phyloP scores from a whole-genome alignment of 2,329 filamentous ascomycete species.

The Calcarisporium arbuscula region DNA sequence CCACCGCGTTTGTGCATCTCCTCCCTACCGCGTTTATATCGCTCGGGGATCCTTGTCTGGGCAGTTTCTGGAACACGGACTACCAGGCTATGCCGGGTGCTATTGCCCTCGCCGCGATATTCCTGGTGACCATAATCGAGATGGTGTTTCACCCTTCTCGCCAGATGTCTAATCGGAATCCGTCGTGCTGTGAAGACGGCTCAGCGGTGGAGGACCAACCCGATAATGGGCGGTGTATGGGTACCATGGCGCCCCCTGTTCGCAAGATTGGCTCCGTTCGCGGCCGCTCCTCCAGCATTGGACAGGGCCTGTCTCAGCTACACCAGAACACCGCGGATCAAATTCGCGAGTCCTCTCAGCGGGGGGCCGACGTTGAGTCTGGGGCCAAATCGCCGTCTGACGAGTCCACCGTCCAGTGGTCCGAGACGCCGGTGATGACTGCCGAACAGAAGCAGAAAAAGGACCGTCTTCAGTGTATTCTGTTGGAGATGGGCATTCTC shows the following conservation, averaged over 20 bases:
- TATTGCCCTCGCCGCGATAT: conserved; percentile 70
- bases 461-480: conserved; percentile 67
- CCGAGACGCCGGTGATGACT: conserved; percentile 20
- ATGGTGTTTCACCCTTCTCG: conserved; percentile 52
- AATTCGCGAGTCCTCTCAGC: background rate
- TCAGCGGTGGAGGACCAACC: conserved; percentile 7
- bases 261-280: conserved; percentile 25
- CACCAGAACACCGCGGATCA: conserved; percentile 12
- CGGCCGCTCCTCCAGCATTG: conserved; percentile 28
- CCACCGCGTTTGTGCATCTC: conserved; percentile 75
- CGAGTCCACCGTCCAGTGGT: conserved; percentile 17
- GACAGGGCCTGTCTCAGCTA: conserved; percentile 23
- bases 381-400: conserved; percentile 14
- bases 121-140: conserved; percentile 76
- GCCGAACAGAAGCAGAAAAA: conserved; percentile 54
- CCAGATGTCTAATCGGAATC: conserved; percentile 20
- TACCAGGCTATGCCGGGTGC: conserved; percentile 76
- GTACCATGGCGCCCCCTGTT: conserved; percentile 21
- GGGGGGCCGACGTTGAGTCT: conserved; percentile 6
- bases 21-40: conserved; percentile 60
- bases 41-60: conserved; percentile 60
- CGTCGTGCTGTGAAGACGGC: too few species aligned
- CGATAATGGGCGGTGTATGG: conserved; percentile 6
- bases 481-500: conserved; percentile 69
- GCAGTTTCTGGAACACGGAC: conserved; percentile 65